Evolutionary conservation across 2,329 filamentous ascomycete species (phyloP), one percentile per base, ranked within the genome.

Genomic region (Colletotrichum noveboracense): DNA sequence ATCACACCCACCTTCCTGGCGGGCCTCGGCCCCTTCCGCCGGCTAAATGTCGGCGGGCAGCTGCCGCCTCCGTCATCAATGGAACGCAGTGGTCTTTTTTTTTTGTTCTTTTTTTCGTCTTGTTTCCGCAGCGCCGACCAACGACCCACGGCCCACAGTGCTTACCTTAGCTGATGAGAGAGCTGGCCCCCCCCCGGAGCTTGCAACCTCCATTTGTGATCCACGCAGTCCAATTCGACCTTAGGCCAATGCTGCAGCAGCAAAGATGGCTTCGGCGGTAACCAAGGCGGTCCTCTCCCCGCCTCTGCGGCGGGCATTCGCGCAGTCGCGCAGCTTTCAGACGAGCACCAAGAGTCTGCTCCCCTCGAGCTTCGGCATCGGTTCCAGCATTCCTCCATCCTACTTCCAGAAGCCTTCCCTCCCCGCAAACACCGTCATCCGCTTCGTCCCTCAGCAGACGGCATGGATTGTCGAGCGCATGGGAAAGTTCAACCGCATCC

Each of bases 401-500:
- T 97, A 97, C 86, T 98, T 98, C 85, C 93, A 94, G 83, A 91
- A 91, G 78, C 88, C 90, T 14, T 88, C 90, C 26, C 89, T 98
- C 68, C 97, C 97, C 32, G 95, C 96, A 79, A 99, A 99, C 87
- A 99, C 97, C 6, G 89, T 99, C 77, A 89, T 99, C 80, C 95
- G 96, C 76, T 99, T 98, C 86, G 97, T 99, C 56, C 97, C 97
- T n/a, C 97, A 99, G 87, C 97, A 99, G 88, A 98, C 96, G 80
- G 97, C 97, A 85, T 99, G 97, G 97, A 96, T 99, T 75, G 97
- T 99, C 73, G 97, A 99, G 91, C 96, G 97, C 83, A 99, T 99
- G 97, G 97, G 97, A 81, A 97, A 96, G 86, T 99, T 98, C 88
- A 94, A 95, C 87, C 92, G 96, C 76, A 98, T 99, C 81, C 88